Conservation (phyloP, 176 grass and related monocot genomes). For the Carex parvula region DNA sequence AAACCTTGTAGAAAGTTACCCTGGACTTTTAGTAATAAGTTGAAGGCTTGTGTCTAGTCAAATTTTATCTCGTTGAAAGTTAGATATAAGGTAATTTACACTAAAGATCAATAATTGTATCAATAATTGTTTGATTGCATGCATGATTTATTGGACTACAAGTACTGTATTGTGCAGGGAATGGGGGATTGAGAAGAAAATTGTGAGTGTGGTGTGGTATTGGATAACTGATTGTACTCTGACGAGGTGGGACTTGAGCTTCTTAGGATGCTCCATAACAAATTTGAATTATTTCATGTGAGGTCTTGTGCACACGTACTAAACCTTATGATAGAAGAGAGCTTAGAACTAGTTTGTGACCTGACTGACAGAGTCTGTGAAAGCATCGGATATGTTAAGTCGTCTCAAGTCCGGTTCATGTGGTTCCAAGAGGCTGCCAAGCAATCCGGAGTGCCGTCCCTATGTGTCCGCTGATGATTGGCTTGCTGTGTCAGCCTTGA, state of each 20-base stretch:
- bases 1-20: slow-evolving; percentile 27
- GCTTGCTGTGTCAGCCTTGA: slow-evolving; percentile 65
- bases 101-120: too few species aligned
- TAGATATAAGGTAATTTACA: neutral
- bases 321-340: slow-evolving; percentile 79
- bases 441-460: slow-evolving; percentile 46
- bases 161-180: slow-evolving; percentile 48
- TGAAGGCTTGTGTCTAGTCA: too few species aligned
- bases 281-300: slow-evolving; percentile 66
- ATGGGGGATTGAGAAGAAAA: slow-evolving; percentile 82
- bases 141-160: neutral
- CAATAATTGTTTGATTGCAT: too few species aligned
- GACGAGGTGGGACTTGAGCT: slow-evolving; percentile 65
- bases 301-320: slow-evolving; percentile 66
- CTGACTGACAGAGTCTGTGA: slow-evolving; percentile 53
- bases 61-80: slow-evolving; percentile 41
- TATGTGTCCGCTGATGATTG: slow-evolving; percentile 72
- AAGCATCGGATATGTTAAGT: slow-evolving; percentile 73
- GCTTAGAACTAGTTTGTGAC: slow-evolving; percentile 53
- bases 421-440: slow-evolving; percentile 71
- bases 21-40: slow-evolving; percentile 16
- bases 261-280: slow-evolving; percentile 51
- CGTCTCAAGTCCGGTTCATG: slow-evolving; percentile 50
- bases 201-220: slow-evolving; percentile 44
- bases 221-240: slow-evolving; percentile 64